Conservation (phyloP, 306 rosid species). For the Vachellia collinsii region DNA sequence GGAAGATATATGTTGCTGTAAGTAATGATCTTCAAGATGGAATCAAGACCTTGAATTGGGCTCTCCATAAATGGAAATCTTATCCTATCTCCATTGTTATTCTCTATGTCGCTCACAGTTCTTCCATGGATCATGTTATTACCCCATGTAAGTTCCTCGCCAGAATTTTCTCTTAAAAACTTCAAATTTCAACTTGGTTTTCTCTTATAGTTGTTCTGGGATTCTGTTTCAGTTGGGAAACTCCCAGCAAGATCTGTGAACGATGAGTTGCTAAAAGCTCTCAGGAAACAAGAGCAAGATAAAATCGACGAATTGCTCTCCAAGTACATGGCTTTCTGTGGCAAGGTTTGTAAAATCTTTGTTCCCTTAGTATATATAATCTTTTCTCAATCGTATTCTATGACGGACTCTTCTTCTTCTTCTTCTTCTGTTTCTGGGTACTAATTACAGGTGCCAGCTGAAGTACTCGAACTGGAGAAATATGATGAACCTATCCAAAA, state of each 20-base stretch:
- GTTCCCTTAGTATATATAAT: background rate
- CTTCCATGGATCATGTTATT: slow-evolving; percentile 57
- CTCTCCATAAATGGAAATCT: slow-evolving; percentile 71
- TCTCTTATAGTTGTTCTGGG: slow-evolving; percentile 27
- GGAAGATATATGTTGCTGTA: slow-evolving; percentile 74
- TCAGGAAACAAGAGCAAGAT: slow-evolving; percentile 56
- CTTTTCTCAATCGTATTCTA: slow-evolving; percentile 8
- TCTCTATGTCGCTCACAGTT: slow-evolving; percentile 53
- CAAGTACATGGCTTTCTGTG: slow-evolving; percentile 62
- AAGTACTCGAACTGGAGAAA: slow-evolving; percentile 55
- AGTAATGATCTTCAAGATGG: slow-evolving; percentile 77
- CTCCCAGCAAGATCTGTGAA: slow-evolving; percentile 76
- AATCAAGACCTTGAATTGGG: slow-evolving; percentile 69
- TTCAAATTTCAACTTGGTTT: slow-evolving; percentile 32
- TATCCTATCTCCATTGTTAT: slow-evolving; percentile 71
- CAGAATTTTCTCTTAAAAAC: background rate
- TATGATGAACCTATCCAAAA: slow-evolving; percentile 63
- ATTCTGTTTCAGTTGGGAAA: slow-evolving; percentile 72
- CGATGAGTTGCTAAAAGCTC: slow-evolving; percentile 65
- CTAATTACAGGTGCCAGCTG: slow-evolving; percentile 59
- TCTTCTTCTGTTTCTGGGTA: slow-evolving; percentile 8
- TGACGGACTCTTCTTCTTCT: background rate
- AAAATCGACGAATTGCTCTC: slow-evolving; percentile 56
- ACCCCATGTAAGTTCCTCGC: slow-evolving; percentile 68
- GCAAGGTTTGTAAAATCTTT: slow-evolving; percentile 54